Base-by-base conservation (phyloP, 495 filamentous ascomycete genomes). In the Ascodesmis nigricans region DNA sequence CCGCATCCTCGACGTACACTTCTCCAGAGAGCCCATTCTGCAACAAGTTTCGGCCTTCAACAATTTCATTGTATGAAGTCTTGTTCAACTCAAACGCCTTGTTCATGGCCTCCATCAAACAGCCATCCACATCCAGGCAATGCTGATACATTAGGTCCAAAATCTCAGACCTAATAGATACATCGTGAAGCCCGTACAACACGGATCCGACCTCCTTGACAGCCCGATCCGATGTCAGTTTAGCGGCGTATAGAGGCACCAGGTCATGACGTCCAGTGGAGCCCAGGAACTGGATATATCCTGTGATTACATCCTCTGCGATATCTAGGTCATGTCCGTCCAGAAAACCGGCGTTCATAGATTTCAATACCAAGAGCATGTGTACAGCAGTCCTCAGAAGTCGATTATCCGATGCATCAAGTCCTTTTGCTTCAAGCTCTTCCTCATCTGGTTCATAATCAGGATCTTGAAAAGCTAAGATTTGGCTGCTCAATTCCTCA, bases 211-310 rank as follows among this genome's bases (percentile, higher is more conserved):
- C n/a, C n/a, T n/a, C 60, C 13, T 41, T 46, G 7, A 61, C 47
- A 5, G 54, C 54, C 46, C 58, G 55, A n/a, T 54, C 37, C 0
- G 52, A 55, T 4, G 66, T 64, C 2, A 97, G 60, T 43, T 75
- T 70, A 17, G 78, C 74, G 23, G 75, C 82, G 55, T 99, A 99
- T 2, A 84, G 59, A 3, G 84, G 83, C 33, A 90, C 71, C 25
- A 83, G 54, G 30, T 80, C 69, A 27, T 73, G 65, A 29, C 87
- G 63, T 6, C 70, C 66, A 20, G 65, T 63, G 22, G 72, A 55
- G 18, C 73, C 65, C 8, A 95, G 62, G 38, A 74, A 73, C 41
- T 78, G 69, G 37, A 91, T 72, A 49, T 95, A 93, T 10, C 67
- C 72, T 1, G 78, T 63, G 39, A 87, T 63, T n/a, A 76, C 58